Conservation (phyloP, 768 basidiomycete species). For the Mycena metata region DNA sequence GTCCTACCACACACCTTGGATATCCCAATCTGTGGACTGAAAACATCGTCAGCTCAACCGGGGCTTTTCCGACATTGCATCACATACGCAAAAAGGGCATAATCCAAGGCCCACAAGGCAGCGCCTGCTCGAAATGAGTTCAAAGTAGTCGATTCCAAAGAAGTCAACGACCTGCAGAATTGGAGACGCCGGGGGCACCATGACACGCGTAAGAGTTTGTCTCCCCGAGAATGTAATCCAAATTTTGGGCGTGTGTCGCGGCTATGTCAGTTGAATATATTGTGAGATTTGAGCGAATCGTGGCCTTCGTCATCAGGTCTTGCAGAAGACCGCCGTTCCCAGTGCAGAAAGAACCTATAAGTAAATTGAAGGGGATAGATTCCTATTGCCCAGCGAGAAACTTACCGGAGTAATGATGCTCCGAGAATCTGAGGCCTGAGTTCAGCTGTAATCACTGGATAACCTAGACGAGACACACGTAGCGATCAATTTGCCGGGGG, state of each 20-base stretch:
- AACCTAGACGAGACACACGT: too few relatives aligned
- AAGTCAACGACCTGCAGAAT: conserved; percentile 62
- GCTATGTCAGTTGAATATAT: conserved; percentile 65
- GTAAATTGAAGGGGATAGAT: background rate
- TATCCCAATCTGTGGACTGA: conserved; percentile 66
- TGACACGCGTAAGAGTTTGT: conserved; percentile 67
- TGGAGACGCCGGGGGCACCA: conserved; percentile 70
- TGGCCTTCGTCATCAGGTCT: conserved; percentile 75
- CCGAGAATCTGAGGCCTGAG: conserved; percentile 55
- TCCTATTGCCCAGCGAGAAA: background rate
- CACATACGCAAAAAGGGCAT: conserved; percentile 67
- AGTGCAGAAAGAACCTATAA: conserved; percentile 68
- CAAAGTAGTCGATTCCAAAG: too few relatives aligned
- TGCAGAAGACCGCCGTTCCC: conserved; percentile 67
- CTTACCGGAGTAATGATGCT: conserved; percentile 59
- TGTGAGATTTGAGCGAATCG: conserved; percentile 69
- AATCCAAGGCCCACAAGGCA: conserved; percentile 78
- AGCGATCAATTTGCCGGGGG: conserved; percentile 63
- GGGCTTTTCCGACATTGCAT: background rate
- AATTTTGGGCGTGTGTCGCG: conserved; percentile 58
- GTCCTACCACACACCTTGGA: conserved; percentile 37
- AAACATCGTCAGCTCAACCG: background rate
- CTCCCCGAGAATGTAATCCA: conserved; percentile 74
- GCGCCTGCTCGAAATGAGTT: conserved; percentile 43
- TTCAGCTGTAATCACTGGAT: background rate